Conservation (phyloP, 2,329 filamentous ascomycete species). For the Trichoderma arundinaceum region DNA sequence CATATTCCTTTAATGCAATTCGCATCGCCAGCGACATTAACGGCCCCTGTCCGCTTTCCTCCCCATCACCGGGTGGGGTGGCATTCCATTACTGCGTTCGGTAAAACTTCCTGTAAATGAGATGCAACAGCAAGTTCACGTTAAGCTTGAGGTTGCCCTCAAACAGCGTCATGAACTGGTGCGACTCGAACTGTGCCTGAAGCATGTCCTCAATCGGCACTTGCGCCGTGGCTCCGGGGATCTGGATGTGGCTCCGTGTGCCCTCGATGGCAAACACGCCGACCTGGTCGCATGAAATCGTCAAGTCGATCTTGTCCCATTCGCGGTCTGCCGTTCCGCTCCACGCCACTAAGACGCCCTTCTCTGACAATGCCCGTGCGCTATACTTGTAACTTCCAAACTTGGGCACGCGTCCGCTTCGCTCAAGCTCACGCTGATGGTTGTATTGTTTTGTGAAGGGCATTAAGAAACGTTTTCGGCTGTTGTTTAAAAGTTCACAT, state of each 20-base stretch:
- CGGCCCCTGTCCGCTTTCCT: not conserved
- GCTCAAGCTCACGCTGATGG: slow-evolving; percentile 93
- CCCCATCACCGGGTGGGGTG: not conserved
- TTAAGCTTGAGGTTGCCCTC: slow-evolving; percentile 85
- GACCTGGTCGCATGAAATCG: slow-evolving; percentile 91
- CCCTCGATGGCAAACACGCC: slow-evolving; percentile 94
- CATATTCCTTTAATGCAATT: slow-evolving; percentile 3
- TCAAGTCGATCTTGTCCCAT: slow-evolving; percentile 92
- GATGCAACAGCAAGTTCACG: slow-evolving; percentile 93
- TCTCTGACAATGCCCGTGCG: slow-evolving; percentile 84
- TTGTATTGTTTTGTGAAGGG: slow-evolving; percentile 99
- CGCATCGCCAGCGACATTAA: slow-evolving; percentile 9
- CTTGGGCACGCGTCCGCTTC: slow-evolving; percentile 90
- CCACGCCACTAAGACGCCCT: slow-evolving; percentile 94
- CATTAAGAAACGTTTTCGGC: slow-evolving; percentile 90
- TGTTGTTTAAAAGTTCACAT: slow-evolving; percentile 39
- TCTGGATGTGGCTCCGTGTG: slow-evolving; percentile 89
- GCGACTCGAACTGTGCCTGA: slow-evolving; percentile 96
- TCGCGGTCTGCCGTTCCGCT: slow-evolving; percentile 79
- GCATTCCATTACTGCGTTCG: slow-evolving; percentile 60
- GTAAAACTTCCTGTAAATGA: slow-evolving; percentile 99
- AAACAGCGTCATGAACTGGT: slow-evolving; percentile 95
- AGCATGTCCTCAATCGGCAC: slow-evolving; percentile 91
- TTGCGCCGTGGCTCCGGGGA: slow-evolving; percentile 87
- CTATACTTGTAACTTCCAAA: slow-evolving; percentile 99